These are phyloP conservation scores for Viola pubescens DNA, from an alignment of 441 rosid genomes.

Conservation along the genomic window DNA sequence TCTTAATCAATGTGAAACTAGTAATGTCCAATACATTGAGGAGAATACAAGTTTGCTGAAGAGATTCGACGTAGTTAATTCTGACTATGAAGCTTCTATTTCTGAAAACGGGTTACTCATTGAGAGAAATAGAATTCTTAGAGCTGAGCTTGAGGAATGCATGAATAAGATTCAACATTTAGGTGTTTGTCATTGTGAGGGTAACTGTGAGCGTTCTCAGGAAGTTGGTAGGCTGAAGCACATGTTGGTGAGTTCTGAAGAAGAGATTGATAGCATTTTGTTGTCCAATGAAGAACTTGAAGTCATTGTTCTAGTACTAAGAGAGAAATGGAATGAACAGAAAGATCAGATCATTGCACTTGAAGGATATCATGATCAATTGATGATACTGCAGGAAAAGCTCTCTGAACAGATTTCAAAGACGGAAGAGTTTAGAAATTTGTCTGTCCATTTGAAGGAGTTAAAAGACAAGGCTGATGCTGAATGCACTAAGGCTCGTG, in stretches of 20 bases:
- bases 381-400: constrained; percentile 39
- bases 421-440: constrained; percentile 84
- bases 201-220: constrained; percentile 30
- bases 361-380: constrained; percentile 35
- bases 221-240: constrained; percentile 50
- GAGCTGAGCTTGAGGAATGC: constrained; percentile 47
- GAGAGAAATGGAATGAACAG: constrained; percentile 53
- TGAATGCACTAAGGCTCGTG: constrained; percentile 48
- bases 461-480: constrained; percentile 86
- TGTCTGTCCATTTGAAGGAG: constrained; percentile 79
- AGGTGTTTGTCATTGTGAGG: constrained; percentile 27
- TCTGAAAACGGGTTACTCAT: constrained; percentile 43
- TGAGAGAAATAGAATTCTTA: constrained; percentile 31
- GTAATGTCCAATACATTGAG: constrained; percentile 43
- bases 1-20: constrained; percentile 48
- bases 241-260: constrained; percentile 37
- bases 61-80: constrained; percentile 39
- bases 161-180: constrained; percentile 26
- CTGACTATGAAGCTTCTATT: constrained; percentile 55
- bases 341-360: constrained; percentile 28
- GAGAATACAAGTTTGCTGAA: constrained; percentile 49
- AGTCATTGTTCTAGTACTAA: constrained; percentile 40
- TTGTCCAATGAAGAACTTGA: constrained; percentile 57
- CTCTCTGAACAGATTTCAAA: constrained; percentile 75
- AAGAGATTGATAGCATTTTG: constrained; percentile 51